Base-by-base conservation (phyloP, 2,329 filamentous ascomycete species). In the Aspergillus luchuensis region DNA sequence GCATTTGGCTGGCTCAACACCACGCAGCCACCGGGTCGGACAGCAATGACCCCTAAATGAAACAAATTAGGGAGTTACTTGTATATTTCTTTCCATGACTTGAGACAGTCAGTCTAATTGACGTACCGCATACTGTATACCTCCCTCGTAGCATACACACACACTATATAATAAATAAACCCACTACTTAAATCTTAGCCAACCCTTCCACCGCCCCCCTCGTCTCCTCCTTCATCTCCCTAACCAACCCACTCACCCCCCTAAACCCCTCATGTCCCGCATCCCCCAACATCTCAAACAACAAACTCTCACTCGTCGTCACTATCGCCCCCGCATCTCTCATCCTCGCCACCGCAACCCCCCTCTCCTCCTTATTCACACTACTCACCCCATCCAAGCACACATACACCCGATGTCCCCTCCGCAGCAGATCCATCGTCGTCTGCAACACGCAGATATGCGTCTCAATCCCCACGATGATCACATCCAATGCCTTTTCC, bases 391-490 rank as follows among this genome's bases (percentile, higher is more conserved):
- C 94, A 76, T 98, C 94, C 56, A 92, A 91, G 33, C 97, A 82
- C 41, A 98, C 81, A 75, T 96, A 97, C 6, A 97, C 94, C 56
- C 82, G 81, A 76, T 97, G 91, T 0, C 92, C 92, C 1, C 84
- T 83, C 21, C 82, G 80, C 47, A 95, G 80, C 52, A 96, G 80
- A 79, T 97, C 94, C 45, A 97, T 82, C 15, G 91, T 87, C 45
- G 94, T 97, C 82, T 98, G 94, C 62, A 91, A 93, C 30, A 98
- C 88, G 81, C 94, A 98, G 74, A 98, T 95, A 78, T 98, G 94
- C 43, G 87, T 86, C 79, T 98, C 94, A 73, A 98, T 97, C 39
- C 94, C 94, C 15, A 97, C 89, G 64, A 98, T 87, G 58, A 91
- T 89, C 56, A 92, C 84, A 69, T 89, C 84, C 21, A 85, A 79